A percentile compares a stretch with the other conserved stretches of the same genome.
Evolutionary conservation across 2,329 filamentous ascomycete species (phyloP).

Genomic region (Exophiala calicioides): DNA sequence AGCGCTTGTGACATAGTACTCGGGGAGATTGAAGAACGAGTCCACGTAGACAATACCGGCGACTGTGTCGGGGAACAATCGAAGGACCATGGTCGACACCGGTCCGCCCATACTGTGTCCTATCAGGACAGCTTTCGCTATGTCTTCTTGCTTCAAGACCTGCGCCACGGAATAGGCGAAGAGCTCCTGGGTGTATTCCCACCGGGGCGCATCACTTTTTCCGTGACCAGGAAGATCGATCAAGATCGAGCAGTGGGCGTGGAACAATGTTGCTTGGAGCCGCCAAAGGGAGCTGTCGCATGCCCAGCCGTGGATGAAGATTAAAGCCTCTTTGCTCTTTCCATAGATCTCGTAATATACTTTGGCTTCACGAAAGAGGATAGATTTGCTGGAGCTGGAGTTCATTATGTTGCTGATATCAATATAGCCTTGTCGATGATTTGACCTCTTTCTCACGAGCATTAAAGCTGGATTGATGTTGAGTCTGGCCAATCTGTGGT

Average conservation of each 20-base stretch:
- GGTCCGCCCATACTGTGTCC: constrained; percentile 19
- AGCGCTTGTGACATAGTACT: background rate
- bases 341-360: background rate
- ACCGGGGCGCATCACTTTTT: constrained; percentile 5
- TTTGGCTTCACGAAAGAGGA: constrained; percentile 36
- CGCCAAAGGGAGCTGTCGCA: constrained; percentile 10
- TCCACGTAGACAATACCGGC: constrained; percentile 14
- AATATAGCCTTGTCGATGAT: too few species aligned
- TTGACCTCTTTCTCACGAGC: too few species aligned
- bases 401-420: constrained; percentile 40
- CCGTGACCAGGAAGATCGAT: constrained; percentile 18
- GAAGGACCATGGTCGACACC: constrained; percentile 14
- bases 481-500: too few species aligned
- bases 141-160: constrained; percentile 1
- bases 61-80: constrained; percentile 3
- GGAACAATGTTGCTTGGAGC: constrained; percentile 4
- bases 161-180: constrained; percentile 4
- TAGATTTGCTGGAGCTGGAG: constrained; percentile 42
- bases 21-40: constrained; percentile 19
- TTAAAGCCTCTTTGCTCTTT: background rate
- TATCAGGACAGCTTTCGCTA: constrained; percentile 5
- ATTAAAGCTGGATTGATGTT: too few species aligned
- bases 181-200: constrained; percentile 8
- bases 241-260: background rate
- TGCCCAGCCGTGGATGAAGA: constrained; percentile 17